Base-by-base conservation (phyloP, 1,139 yeast species). In the Debaryomyces robertsiae region DNA sequence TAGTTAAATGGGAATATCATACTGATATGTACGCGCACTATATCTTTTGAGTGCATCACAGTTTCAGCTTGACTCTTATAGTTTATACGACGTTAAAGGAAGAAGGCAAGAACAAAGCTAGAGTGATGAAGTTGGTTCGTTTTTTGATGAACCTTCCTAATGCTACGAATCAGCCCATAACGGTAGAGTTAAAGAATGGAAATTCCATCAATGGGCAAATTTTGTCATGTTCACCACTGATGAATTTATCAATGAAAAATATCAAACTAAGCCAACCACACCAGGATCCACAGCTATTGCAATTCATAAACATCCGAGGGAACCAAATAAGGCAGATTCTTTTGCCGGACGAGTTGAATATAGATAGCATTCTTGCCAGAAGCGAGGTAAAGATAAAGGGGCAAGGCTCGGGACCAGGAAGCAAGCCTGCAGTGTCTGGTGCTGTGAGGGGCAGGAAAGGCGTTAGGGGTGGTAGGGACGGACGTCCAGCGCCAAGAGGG, bases 161-260 rank as follows among this genome's bases (percentile, higher is more conserved):
- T 45, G 62, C 74, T 51, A 81, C 86, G 34, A 83, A 82, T 47
- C 98, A 91, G 64, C 82, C 91, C 33, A 93, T 93, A 6, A 93
- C 94, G 40, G 88, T 93, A 18, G 98, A 93, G 60, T 72, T 93
- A 56, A 93, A 93, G 62, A 90, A 93, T 61, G 98, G 98, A 24
- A 64, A 61, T 44, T 61, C 72, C 10, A 63, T 71, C 22, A 64
- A 64, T 45, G 79, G 78, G 1, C 73, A 69, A 46, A 55, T 93
- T 30, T 78, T 87, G 32, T 80, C 91, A 5, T 96, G 95, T 32
- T 77, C 95, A 4, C 96, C 97, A 25, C 80, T 87, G 51, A 93
- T 93, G 98, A 93, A 93, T 65, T 82, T 94, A 32, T 82, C 91
- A 4, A 65, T 93, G 50, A 84, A 87, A 52, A 87, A 85, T 50